Conservation (phyloP, 2,329 filamentous ascomycete genomes). For the Tolypocladium capitatum region DNA sequence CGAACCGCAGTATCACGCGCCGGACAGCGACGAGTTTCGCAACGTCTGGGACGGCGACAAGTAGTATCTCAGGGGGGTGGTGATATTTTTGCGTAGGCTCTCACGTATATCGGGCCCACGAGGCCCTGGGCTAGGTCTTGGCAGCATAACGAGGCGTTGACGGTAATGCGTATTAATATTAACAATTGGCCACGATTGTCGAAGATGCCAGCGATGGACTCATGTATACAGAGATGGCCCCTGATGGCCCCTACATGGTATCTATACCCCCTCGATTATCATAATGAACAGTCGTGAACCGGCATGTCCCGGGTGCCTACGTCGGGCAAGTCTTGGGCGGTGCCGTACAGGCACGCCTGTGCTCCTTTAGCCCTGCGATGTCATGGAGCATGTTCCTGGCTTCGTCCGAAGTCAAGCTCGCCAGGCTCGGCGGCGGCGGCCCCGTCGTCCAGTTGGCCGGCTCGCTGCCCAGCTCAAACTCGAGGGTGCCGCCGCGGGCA, state of each 20-base stretch:
- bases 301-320: neutral
- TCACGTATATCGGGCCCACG: neutral
- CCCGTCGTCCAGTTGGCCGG: slow-evolving; percentile 45
- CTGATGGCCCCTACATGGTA: too few species aligned
- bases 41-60: slow-evolving; percentile 26
- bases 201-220: neutral
- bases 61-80: neutral
- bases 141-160: slow-evolving; percentile 15
- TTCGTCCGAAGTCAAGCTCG: slow-evolving; percentile 12
- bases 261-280: neutral
- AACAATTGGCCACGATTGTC: neutral
- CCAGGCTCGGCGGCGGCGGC: slow-evolving; percentile 47
- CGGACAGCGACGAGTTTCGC: slow-evolving; percentile 29
- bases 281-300: neutral
- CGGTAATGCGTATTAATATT: neutral
- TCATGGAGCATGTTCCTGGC: slow-evolving; percentile 5
- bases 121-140: neutral
- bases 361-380: neutral
- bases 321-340: too few species aligned
- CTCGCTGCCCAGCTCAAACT: slow-evolving; percentile 47
- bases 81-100: neutral
- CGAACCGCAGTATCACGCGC: slow-evolving; percentile 14
- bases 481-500: slow-evolving; percentile 45
- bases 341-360: too few species aligned
- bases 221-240: neutral